Percentiles rank a stretch among this genome's conserved stretches.
phyloP scores from a whole-genome alignment of 305 asterid species.

The Fraxinus platypoda region DNA sequence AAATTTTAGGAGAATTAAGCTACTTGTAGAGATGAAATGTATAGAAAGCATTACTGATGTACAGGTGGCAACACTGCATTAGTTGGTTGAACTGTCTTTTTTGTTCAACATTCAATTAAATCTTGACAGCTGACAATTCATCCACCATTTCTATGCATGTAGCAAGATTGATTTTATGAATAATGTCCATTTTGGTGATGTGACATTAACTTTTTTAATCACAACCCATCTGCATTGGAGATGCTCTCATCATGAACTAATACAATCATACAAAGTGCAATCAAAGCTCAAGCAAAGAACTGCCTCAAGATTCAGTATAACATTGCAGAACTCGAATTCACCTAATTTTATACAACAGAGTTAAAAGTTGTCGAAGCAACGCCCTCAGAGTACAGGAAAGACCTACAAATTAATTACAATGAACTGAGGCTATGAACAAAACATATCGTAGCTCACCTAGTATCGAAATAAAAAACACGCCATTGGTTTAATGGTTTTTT shows the following conservation, averaged over 20 bases:
- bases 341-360: background rate
- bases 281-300: background rate
- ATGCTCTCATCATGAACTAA: background rate
- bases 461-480: conserved; percentile 26
- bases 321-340: background rate
- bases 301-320: background rate
- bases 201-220: background rate
- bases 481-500: background rate
- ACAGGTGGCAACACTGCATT: too few species aligned
- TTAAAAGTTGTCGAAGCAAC: background rate
- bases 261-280: background rate
- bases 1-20: too few species aligned
- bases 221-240: background rate
- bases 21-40: too few species aligned
- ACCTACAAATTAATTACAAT: conserved; percentile 40
- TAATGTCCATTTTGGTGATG: background rate
- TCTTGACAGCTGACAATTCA: too few species aligned
- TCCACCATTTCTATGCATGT: too few species aligned
- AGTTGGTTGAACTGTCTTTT: too few species aligned
- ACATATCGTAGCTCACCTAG: conserved; percentile 29
- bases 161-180: background rate
- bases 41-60: too few species aligned
- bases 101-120: too few species aligned
- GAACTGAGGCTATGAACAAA: conserved; percentile 32
- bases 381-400: conserved; percentile 15